phyloP scores from a whole-genome alignment of 2,329 filamentous ascomycete species.

The Phoma sp. region DNA sequence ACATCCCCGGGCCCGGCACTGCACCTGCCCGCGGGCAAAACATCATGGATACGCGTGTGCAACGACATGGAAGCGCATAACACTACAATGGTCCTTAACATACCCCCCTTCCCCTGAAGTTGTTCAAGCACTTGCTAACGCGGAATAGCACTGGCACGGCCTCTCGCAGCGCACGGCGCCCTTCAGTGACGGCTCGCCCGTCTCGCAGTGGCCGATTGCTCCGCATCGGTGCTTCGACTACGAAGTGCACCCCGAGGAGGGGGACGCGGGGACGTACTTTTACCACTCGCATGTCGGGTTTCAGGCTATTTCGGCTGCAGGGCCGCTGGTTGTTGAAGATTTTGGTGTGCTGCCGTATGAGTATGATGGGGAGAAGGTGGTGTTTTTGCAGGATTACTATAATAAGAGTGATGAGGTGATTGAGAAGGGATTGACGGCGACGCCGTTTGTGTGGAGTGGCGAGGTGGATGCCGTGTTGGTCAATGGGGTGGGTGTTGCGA shows the following conservation, averaged over 20 bases:
- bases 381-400: slow-evolving; percentile 66
- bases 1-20: slow-evolving; percentile 60
- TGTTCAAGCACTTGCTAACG: background rate
- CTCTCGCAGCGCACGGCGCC: slow-evolving; percentile 64
- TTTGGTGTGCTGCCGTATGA: slow-evolving; percentile 56
- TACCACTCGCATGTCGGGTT: slow-evolving; percentile 73
- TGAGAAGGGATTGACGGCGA: slow-evolving; percentile 56
- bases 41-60: slow-evolving; percentile 65
- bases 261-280: slow-evolving; percentile 69
- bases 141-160: slow-evolving; percentile 69
- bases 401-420: slow-evolving; percentile 60
- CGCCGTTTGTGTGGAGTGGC: slow-evolving; percentile 64
- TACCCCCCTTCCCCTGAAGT: too few relatives aligned
- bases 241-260: slow-evolving; percentile 61
- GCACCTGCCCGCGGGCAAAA: slow-evolving; percentile 54
- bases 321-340: slow-evolving; percentile 66
- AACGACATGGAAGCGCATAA: slow-evolving; percentile 62
- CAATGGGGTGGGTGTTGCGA: slow-evolving; percentile 61
- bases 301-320: slow-evolving; percentile 64
- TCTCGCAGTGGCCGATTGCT: slow-evolving; percentile 70
- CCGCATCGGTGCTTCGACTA: slow-evolving; percentile 71
- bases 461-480: slow-evolving; percentile 64
- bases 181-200: slow-evolving; percentile 70
- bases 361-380: slow-evolving; percentile 67
- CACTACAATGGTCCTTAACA: slow-evolving; percentile 59